phyloP scores from a whole-genome alignment of 2,329 filamentous ascomycete species.

The Pseudogymnoascus sp. region DNA sequence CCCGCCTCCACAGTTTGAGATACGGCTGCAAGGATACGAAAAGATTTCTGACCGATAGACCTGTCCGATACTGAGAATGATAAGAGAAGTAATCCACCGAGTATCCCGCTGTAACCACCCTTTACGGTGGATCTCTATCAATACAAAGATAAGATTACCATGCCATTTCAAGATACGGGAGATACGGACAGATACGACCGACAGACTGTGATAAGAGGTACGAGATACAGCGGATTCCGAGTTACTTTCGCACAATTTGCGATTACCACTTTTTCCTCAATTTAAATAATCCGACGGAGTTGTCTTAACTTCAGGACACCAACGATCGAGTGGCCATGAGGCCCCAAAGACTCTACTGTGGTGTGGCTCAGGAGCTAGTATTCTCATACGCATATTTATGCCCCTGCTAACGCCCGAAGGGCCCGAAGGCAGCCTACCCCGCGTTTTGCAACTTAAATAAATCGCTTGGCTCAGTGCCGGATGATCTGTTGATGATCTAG shows the following conservation, averaged over 20 bases:
- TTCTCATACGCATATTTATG: not conserved
- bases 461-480: not conserved
- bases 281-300: not conserved
- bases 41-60: not conserved
- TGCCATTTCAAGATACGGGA: not conserved
- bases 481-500: not conserved
- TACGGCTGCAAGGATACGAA: not conserved
- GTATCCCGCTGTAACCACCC: not conserved
- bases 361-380: not conserved
- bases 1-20: not conserved
- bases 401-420: not conserved
- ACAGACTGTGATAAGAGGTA: not conserved
- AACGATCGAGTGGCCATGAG: not conserved
- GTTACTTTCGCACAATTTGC: not conserved
- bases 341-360: not conserved
- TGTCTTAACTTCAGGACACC: not conserved
- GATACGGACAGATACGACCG: conserved; percentile 2
- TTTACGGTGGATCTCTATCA: not conserved
- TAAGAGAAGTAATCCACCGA: not conserved
- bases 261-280: not conserved
- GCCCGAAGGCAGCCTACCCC: not conserved
- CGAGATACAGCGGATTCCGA: not conserved
- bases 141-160: not conserved
- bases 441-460: not conserved
- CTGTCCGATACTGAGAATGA: not conserved